Evolutionary conservation across 2,329 filamentous ascomycete genomes (phyloP), one percentile per base, ranked within the genome.

Genomic region (Aureobasidium sp.): DNA sequence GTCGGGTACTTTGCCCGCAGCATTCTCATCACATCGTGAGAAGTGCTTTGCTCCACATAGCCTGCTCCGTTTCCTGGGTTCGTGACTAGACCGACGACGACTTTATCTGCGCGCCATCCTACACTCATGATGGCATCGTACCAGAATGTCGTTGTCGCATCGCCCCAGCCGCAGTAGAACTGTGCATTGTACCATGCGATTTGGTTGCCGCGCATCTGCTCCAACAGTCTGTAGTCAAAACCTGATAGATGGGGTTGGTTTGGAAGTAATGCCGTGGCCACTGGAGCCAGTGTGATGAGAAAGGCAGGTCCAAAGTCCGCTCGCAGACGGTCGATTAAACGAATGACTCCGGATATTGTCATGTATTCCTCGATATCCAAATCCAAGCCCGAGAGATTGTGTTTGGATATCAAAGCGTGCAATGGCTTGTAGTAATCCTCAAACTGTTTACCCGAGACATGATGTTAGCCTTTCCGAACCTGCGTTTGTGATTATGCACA

Each of bases 121-220:
- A 81, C 78, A 15, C 78, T 76, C 33, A 84, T 72, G 59, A 84
- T 80, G 56, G 77, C 74, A 62, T 83, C 80, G 69, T 81, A 84
- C 68, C 77, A 79, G 24, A 71, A 69, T 2, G 78, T 78, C 15
- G 73, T 79, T 31, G 79, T 76, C 1, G 85, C 83, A 53, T 85
- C 84, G 9, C 90, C 90, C 86, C 90, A 97, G 1, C 91, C 91
- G 70, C 89, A 94, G 79, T 97, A 97, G 74, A 96, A 96, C 71
- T 97, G 92, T 6, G 87, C 81, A 71, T 96, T 96, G 73, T 96
- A 96, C 85, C 91, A 97, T 2, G 81, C 80, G 31, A 96, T 88
- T 47, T 87, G 81, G 17, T 73, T 74, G 0, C 87, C 86, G 6
- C 84, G 79, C 72, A 84, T 80, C 12, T 81, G 79, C 71, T 96